phyloP scores from a whole-genome alignment of 176 grass and related monocot species.

The Urochloa ruziziensis region DNA sequence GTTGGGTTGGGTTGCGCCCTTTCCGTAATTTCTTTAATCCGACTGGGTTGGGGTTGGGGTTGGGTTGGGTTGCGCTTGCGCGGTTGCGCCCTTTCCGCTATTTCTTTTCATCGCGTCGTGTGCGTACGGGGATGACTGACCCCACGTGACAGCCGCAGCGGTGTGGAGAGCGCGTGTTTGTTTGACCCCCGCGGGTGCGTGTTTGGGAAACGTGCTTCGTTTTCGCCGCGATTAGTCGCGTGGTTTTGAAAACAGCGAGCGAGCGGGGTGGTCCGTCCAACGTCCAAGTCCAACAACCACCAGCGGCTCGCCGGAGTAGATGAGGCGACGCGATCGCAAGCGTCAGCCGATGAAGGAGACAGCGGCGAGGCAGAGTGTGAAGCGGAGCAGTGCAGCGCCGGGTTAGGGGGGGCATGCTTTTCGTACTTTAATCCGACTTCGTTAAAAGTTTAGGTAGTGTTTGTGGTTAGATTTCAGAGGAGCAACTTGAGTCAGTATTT shows the following conservation, averaged over 20 bases:
- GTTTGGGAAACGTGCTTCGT: neutral
- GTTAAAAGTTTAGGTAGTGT: too few relatives aligned
- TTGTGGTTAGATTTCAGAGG: too few relatives aligned
- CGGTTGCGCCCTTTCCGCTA: neutral
- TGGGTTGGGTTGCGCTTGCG: too few relatives aligned
- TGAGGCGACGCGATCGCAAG: neutral
- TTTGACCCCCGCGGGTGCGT: neutral
- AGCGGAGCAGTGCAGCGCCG: neutral
- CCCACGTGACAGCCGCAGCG: neutral
- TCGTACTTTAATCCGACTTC: too few relatives aligned
- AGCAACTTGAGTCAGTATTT: too few relatives aligned
- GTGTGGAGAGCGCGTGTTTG: neutral
- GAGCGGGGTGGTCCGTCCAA: neutral
- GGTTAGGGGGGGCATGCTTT: neutral
- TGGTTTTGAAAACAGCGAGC: neutral
- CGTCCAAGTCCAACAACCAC: conserved; percentile 26
- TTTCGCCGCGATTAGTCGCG: neutral
- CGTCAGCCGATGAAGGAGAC: neutral
- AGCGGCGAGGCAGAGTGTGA: neutral
- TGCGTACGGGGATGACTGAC: neutral
- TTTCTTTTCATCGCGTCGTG: neutral
- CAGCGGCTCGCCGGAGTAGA: conserved; percentile 14
- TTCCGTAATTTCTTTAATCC: neutral
- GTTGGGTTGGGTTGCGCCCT: neutral
- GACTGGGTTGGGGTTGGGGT: too few relatives aligned